phyloP scores from a whole-genome alignment of 2,329 filamentous ascomycete species.

The Aspergillus melleus region DNA sequence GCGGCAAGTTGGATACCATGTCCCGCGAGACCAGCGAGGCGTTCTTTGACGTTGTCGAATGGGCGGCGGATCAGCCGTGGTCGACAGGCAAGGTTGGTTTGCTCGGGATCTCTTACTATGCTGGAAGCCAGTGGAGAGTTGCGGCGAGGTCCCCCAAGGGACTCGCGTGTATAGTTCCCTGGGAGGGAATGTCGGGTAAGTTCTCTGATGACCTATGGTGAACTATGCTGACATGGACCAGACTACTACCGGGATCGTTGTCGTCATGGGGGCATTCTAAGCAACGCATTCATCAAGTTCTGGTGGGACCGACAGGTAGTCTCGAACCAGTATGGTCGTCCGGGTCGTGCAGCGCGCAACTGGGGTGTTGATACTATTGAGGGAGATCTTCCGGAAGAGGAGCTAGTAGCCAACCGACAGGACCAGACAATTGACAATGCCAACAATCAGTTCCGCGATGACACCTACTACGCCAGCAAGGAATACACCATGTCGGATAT shows the following conservation, averaged over 20 bases:
- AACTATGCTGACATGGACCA: neutral
- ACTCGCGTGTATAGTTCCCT: constrained; percentile 53
- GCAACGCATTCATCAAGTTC: constrained; percentile 59
- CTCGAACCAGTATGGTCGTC: constrained; percentile 66
- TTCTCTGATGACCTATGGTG: neutral
- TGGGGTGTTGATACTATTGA: constrained; percentile 52
- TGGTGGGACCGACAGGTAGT: constrained; percentile 70
- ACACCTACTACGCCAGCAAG: constrained; percentile 64
- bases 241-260: constrained; percentile 60
- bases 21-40: constrained; percentile 53
- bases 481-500: constrained; percentile 67
- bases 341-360: constrained; percentile 51
- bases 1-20: constrained; percentile 56
- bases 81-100: constrained; percentile 53
- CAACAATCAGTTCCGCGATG: constrained; percentile 59
- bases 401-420: constrained; percentile 37
- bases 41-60: constrained; percentile 55
- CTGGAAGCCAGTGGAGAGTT: constrained; percentile 56
- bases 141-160: constrained; percentile 54
- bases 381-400: constrained; percentile 38
- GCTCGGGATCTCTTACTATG: constrained; percentile 55
- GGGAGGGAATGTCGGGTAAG: constrained; percentile 53
- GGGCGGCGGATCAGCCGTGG: constrained; percentile 54
- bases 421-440: constrained; percentile 50
- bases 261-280: constrained; percentile 62